Evolutionary conservation across 768 basidiomycete species (phyloP).

Genomic region (Serendipita sp.): DNA sequence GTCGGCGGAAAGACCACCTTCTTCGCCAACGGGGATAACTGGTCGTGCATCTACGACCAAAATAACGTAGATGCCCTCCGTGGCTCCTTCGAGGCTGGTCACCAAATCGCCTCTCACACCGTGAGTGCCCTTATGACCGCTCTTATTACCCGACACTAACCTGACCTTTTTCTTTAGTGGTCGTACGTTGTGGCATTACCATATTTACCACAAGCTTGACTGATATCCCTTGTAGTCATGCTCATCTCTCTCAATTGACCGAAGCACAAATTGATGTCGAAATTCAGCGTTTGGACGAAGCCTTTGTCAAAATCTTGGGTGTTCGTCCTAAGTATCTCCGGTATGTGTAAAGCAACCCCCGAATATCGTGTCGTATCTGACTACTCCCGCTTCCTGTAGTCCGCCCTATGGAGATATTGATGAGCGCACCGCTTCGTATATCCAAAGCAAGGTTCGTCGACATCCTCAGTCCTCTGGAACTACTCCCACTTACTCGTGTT

Average conservation of each 20-base stretch:
- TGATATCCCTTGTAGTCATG: not conserved
- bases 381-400: not conserved
- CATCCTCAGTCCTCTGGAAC: too few relatives aligned
- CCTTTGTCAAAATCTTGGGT: slow-evolving; percentile 1
- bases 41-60: slow-evolving; percentile 6
- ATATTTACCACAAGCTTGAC: too few relatives aligned
- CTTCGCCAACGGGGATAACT: slow-evolving; percentile 1
- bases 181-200: not conserved
- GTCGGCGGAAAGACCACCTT: not conserved
- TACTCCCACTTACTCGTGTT: too few relatives aligned
- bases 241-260: not conserved
- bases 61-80: not conserved
- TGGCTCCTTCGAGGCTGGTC: not conserved
- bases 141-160: not conserved
- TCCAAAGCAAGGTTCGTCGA: not conserved
- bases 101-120: slow-evolving; percentile 3
- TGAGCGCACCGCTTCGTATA: not conserved
- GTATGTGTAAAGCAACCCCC: not conserved
- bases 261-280: not conserved
- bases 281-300: slow-evolving; percentile 2
- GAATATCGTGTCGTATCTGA: not conserved
- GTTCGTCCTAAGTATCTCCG: not conserved
- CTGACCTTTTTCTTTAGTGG: not conserved
- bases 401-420: not conserved
- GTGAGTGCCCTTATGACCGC: not conserved